These are phyloP conservation scores for Lepiota venenata DNA, from an alignment of 768 basidiomycete species.

Conservation along the genomic window DNA sequence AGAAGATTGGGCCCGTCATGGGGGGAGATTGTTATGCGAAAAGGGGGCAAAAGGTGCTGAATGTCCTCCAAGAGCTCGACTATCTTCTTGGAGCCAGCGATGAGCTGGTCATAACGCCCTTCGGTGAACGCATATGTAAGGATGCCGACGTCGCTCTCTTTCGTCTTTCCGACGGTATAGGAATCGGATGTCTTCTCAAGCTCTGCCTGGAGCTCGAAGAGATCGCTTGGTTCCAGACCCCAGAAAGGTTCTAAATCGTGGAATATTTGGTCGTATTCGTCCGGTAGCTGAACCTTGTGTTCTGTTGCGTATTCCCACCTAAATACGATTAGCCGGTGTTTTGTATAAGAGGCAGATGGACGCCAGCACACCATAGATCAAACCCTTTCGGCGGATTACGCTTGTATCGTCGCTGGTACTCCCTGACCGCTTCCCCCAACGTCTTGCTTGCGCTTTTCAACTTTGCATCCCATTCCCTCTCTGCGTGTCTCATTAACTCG, in stretches of 20 bases:
- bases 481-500: slow-evolving; percentile 69
- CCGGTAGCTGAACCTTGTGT: slow-evolving; percentile 72
- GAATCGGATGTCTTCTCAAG: slow-evolving; percentile 36
- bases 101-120: slow-evolving; percentile 33
- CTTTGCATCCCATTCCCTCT: slow-evolving; percentile 53
- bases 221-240: slow-evolving; percentile 49
- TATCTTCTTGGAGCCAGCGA: slow-evolving; percentile 25
- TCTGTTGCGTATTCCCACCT: slow-evolving; percentile 60
- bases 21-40: slow-evolving; percentile 43
- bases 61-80: slow-evolving; percentile 36
- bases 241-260: slow-evolving; percentile 84
- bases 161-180: slow-evolving; percentile 39
- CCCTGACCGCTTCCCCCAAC: slow-evolving; percentile 66
- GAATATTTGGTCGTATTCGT: slow-evolving; percentile 79
- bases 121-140: slow-evolving; percentile 32
- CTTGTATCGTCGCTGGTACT: slow-evolving; percentile 75
- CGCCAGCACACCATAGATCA: slow-evolving; percentile 66
- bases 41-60: slow-evolving; percentile 38
- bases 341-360: neutral
- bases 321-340: neutral
- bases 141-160: slow-evolving; percentile 22
- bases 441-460: slow-evolving; percentile 72
- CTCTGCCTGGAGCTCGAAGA: slow-evolving; percentile 32
- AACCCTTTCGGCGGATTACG: slow-evolving; percentile 84
- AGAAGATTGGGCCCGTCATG: slow-evolving; percentile 40